Conservation (phyloP, 192 early-diverging fungal species). For the Linnemannia zychae region DNA sequence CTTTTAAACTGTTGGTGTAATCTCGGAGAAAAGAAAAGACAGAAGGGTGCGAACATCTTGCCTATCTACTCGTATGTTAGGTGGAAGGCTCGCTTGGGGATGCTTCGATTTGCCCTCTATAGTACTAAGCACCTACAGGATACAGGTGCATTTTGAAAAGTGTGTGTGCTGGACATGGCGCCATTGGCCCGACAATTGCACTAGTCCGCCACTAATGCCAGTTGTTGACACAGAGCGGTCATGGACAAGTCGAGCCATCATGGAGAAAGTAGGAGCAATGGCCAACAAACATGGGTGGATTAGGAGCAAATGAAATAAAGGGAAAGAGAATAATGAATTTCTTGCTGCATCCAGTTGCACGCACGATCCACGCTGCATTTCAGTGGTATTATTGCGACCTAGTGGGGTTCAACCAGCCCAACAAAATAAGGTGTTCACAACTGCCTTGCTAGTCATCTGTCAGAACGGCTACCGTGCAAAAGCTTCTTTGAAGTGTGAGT, state of each 20-base stretch:
- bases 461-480: too few species aligned
- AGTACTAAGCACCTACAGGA: neutral
- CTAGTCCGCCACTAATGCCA: neutral
- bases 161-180: neutral
- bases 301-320: slow-evolving; percentile 12
- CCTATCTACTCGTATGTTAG: neutral
- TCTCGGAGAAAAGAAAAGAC: neutral
- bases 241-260: neutral
- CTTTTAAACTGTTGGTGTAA: neutral
- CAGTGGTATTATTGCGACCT: neutral
- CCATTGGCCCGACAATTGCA: neutral
- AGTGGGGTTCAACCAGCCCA: neutral
- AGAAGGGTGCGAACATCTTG: neutral
- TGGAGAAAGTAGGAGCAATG: slow-evolving; percentile 34
- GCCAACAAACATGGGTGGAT: slow-evolving; percentile 10
- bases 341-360: neutral
- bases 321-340: neutral
- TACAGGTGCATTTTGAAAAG: too few species aligned
- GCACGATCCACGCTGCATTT: slow-evolving; percentile 6
- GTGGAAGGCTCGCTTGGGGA: neutral
- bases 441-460: neutral
- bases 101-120: neutral
- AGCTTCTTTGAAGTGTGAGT: too few species aligned
- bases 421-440: slow-evolving; percentile 4
- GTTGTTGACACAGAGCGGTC: neutral